Base-by-base conservation (phyloP, 257 asterid genomes). In the Lycium barbarum region DNA sequence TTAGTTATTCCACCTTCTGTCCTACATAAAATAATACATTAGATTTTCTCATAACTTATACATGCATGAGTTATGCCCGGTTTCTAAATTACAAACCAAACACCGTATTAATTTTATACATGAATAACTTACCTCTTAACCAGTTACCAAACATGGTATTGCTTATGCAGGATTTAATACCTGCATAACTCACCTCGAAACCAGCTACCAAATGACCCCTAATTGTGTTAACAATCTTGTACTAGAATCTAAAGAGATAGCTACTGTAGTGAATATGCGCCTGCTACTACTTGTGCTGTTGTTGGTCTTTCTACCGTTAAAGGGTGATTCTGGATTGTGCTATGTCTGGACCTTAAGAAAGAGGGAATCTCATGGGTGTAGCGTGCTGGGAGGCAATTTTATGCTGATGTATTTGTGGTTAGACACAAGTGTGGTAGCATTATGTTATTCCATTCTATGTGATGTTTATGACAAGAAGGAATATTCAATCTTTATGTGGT, bases 271-370 rank as follows among this genome's bases (percentile, higher is more conserved):
- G 73, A 66, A 53, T 33, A 33, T 54, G 59, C n/a, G 59, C 59
- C 59, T 14, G 59, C 59, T 14, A 54, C 59, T 54, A 66, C 45
- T 66, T 66, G 45, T 66, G 73, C 18, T 66, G 73, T 65, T 65
- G 45, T 33, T 66, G 73, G n/a, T 66, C 45, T 33, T 66, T 66
- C 73, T 66, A 40, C 45, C 6, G 45, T 40, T 40, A 3, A 40
- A 40, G 45, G 45, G 45, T 40, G 45, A 40, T 40, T 43, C 45
- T 65, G 72, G 45, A 65, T 65, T 65, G 72, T 65, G 72, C 45
- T 65, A 14, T 26, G 14, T 2, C 43, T 26, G 72, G 43, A 33
- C 43, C 72, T 65, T 11, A 65, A 26, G 72, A 26, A 26, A 26
- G 72, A 65, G 43, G 43, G 18, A 65, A 65, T 65, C 38, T 63